Conservation (phyloP, 805 yeast genomes). For the Wickerhamiella australiensis region DNA sequence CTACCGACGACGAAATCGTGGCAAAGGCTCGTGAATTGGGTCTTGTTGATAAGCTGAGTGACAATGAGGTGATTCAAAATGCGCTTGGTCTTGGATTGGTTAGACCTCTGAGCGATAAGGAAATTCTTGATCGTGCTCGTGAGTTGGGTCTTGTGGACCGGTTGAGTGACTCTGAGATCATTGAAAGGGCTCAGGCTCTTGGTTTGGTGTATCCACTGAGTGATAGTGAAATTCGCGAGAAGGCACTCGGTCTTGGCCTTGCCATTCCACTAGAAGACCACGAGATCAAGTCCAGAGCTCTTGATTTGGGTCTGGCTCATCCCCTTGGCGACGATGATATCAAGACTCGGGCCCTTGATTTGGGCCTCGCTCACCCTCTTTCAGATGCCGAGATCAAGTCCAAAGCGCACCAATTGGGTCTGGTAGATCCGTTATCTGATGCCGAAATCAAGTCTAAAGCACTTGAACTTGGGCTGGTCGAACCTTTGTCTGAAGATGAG, state of each 20-base stretch:
- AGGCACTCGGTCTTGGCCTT: slow-evolving; percentile 12
- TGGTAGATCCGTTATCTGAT: slow-evolving; percentile 15
- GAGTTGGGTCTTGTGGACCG: slow-evolving; percentile 18
- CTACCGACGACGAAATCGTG: slow-evolving; percentile 1
- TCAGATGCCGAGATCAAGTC: slow-evolving; percentile 10
- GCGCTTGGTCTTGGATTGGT: slow-evolving; percentile 6
- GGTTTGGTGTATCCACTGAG: slow-evolving; percentile 18
- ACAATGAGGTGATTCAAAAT: not conserved
- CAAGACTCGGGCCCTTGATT: slow-evolving; percentile 7
- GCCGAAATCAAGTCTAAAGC: slow-evolving; percentile 9
- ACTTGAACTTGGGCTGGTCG: slow-evolving; percentile 58
- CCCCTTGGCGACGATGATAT: slow-evolving; percentile 12
- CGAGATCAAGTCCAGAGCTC: slow-evolving; percentile 16
- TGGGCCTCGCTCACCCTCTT: slow-evolving; percentile 11
- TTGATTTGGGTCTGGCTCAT: slow-evolving; percentile 21
- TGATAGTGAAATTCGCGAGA: slow-evolving; percentile 10
- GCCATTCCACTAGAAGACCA: slow-evolving; percentile 13
- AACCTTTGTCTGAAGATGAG: slow-evolving; percentile 19
- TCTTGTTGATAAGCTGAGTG: slow-evolving; percentile 13
- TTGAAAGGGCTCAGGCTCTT: slow-evolving; percentile 15
- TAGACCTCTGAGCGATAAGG: slow-evolving; percentile 37
- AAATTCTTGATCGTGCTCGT: slow-evolving; percentile 20
- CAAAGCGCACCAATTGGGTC: slow-evolving; percentile 14
- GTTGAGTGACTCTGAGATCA: slow-evolving; percentile 13
- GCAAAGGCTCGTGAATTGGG: slow-evolving; percentile 2